Evolutionary conservation across 306 rosid species (phyloP).

Genomic region (Quercus aquifolioides): DNA sequence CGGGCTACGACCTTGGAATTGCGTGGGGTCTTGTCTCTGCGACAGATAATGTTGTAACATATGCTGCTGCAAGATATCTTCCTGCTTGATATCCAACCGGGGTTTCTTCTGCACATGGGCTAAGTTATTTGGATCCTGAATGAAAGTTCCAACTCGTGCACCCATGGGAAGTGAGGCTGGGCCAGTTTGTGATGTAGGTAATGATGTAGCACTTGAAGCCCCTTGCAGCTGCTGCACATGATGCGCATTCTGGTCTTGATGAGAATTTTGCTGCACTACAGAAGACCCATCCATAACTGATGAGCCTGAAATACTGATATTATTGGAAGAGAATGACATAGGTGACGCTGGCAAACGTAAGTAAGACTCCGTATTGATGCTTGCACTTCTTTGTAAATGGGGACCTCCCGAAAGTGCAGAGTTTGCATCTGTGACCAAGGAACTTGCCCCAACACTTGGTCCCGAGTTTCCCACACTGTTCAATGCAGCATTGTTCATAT

Average conservation of each 20-base stretch:
- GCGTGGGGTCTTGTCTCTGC: conserved; percentile 84
- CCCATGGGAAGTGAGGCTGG: conserved; percentile 56
- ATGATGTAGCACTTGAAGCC: conserved; percentile 61
- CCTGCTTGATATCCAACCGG: conserved; percentile 79
- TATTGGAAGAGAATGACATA: conserved; percentile 91
- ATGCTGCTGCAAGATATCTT: conserved; percentile 76
- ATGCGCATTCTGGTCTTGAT: conserved; percentile 76
- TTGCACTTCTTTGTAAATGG: conserved; percentile 96
- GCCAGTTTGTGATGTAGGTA: conserved; percentile 61
- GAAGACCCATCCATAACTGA: conserved; percentile 89
- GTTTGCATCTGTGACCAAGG: conserved; percentile 98
- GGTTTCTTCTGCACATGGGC: conserved; percentile 73
- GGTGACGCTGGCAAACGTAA: conserved; percentile 92
- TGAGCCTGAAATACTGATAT: conserved; percentile 85
- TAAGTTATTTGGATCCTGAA: conserved; percentile 68
- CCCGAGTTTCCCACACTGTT: conserved; percentile 88
- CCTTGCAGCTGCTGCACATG: conserved; percentile 70
- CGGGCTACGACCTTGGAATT: conserved; percentile 68
- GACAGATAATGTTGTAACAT: conserved; percentile 64
- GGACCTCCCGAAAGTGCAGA: conserved; percentile 94
- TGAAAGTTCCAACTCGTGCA: conserved; percentile 56
- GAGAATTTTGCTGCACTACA: conserved; percentile 80
- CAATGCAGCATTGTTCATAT: conserved; percentile 73
- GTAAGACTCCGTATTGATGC: conserved; percentile 81
- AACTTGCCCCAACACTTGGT: conserved; percentile 95